A percentile compares a stretch with the other conserved stretches of the same genome.
These are phyloP conservation scores for Cyclostephanos invisitatus DNA, from an alignment of 108 stramenopile genomes.

Conservation along the genomic window DNA sequence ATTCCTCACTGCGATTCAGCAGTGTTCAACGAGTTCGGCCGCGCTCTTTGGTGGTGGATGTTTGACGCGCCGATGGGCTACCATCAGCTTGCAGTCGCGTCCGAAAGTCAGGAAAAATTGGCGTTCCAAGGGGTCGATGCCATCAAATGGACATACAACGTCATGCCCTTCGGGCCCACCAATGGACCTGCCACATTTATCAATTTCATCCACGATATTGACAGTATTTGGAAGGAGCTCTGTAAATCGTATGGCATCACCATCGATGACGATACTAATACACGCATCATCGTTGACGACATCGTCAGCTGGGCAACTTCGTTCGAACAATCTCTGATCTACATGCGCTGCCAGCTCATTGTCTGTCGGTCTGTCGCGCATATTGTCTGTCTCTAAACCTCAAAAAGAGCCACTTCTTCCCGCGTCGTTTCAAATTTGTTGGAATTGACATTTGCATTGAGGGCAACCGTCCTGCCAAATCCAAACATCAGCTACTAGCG, in stretches of 20 bases:
- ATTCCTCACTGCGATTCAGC: background rate
- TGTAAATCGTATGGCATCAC: background rate
- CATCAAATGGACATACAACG: too few relatives aligned
- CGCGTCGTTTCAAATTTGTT: background rate
- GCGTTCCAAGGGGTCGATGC: too few relatives aligned
- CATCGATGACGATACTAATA: background rate
- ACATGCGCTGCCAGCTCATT: background rate
- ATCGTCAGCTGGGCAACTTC: too few relatives aligned
- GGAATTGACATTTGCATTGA: background rate
- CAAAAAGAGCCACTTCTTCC: background rate
- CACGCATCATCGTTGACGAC: background rate
- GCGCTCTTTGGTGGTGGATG: background rate
- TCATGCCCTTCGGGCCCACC: too few relatives aligned
- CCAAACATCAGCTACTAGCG: background rate
- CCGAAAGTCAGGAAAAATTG: background rate
- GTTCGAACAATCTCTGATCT: background rate
- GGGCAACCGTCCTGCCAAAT: background rate
- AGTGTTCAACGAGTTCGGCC: background rate
- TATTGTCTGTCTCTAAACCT: background rate
- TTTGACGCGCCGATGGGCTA: slow-evolving; percentile 3
- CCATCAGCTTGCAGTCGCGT: background rate
- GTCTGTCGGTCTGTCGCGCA: background rate
- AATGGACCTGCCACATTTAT: too few relatives aligned
- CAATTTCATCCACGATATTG: background rate
- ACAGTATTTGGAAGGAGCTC: background rate